Base-by-base conservation (phyloP, 805 yeast genomes). In the Schwanniomyces polymorphus region DNA sequence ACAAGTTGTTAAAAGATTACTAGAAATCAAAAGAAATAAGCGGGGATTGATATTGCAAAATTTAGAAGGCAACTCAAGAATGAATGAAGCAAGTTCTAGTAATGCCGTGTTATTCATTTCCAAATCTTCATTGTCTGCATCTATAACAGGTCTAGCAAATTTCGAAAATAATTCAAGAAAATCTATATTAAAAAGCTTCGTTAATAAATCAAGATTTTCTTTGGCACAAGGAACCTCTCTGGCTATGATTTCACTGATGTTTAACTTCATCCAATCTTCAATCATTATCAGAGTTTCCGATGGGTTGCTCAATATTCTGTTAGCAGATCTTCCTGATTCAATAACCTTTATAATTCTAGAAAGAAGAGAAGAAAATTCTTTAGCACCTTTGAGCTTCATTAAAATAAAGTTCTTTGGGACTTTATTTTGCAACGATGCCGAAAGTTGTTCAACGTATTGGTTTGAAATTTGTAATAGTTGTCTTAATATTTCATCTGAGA, bases 261-360 rank as follows among this genome's bases (percentile, higher is more conserved):
- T 79, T 34, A 82, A 78, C 47, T 69, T 68, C 42, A 65, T 56
- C 90, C 89, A 85, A 61, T 84, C 88, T 29, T 65, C 61, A 38
- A 69, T 58, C 89, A 85, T 85, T 27, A 72, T 60, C 28, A 63
- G 67, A 39, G 75, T 65, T 43, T 81, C 85, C 11, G 58, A 49
- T 7, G 63, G 60, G 44, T 72, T 72, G 17, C 68, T 63, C 33
- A 81, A 68, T 23, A 81, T 76, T 49, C 70, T 69, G 28, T 72
- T 67, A 0, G 82, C 84, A 41, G 73, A 71, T 51, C 68, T 71
- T 1, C 80, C 81, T 18, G 85, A 71, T 59, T 81, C 80, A 47
- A 76, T 71, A 52, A 78, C 78, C 51, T 81, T 72, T 25, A 83
- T 65, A 44, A 86, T 68, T 41, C 86, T 75, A 42, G 78, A 74